phyloP scores from a whole-genome alignment of 1,139 yeast genomes.

The Arxiozyma heterogenica region DNA sequence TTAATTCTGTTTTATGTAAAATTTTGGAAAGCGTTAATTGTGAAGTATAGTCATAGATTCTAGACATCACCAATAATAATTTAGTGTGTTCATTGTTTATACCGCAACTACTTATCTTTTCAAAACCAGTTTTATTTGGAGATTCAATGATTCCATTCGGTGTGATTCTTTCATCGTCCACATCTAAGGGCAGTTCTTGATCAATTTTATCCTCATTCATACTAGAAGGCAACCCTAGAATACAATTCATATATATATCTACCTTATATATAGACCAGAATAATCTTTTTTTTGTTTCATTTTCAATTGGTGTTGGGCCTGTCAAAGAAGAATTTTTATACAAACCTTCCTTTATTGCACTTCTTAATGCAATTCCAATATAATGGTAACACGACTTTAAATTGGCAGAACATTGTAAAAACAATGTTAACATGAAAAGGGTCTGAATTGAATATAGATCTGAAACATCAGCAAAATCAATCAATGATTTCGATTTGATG shows the following conservation, averaged over 20 bases:
- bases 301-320: conserved; percentile 47
- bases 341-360: conserved; percentile 74
- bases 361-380: conserved; percentile 77
- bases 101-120: conserved; percentile 53
- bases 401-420: conserved; percentile 80
- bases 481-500: conserved; percentile 67
- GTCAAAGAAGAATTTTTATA: conserved; percentile 51
- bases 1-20: conserved; percentile 39
- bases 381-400: conserved; percentile 82
- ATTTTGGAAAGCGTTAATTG: conserved; percentile 24
- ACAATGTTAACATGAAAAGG: conserved; percentile 56
- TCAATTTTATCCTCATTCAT: conserved; percentile 64
- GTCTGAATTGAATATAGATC: conserved; percentile 67
- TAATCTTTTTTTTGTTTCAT: conserved; percentile 72
- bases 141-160: conserved; percentile 1
- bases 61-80: conserved; percentile 48
- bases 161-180: conserved; percentile 47
- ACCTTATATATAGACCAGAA: conserved; percentile 85
- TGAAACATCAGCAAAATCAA: conserved; percentile 57
- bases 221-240: conserved; percentile 67
- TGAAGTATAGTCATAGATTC: conserved; percentile 35
- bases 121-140: not conserved
- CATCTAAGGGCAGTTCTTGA: conserved; percentile 71
- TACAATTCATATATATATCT: conserved; percentile 82
- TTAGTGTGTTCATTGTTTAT: conserved; percentile 77